Conservation (phyloP, 306 rosid genomes). For the Medicago arabica region DNA sequence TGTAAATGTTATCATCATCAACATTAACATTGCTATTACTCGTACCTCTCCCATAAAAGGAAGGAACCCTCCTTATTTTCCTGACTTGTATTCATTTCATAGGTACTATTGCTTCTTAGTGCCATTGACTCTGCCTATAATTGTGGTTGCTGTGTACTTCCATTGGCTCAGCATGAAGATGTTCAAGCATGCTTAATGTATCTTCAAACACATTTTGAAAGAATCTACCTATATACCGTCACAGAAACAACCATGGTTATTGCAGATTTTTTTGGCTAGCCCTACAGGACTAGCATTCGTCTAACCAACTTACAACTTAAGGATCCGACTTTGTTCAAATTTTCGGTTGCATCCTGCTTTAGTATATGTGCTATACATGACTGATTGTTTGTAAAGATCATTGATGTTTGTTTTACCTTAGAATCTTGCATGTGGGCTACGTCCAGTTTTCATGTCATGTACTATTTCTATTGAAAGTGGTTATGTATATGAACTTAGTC, state of each 20-base stretch:
- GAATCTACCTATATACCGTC: background rate
- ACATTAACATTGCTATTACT: background rate
- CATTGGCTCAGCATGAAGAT: constrained; percentile 94
- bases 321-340: constrained; percentile 10
- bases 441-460: background rate
- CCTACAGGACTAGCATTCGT: background rate
- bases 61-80: constrained; percentile 14
- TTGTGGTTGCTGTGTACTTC: constrained; percentile 74
- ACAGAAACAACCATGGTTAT: constrained; percentile 13
- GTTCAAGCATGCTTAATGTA: constrained; percentile 76
- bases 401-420: background rate
- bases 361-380: background rate
- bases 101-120: constrained; percentile 89
- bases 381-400: constrained; percentile 9
- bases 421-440: constrained; percentile 18
- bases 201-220: constrained; percentile 36
- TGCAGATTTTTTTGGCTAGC: background rate
- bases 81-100: constrained; percentile 18
- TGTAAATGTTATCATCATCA: background rate
- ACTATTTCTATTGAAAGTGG: background rate
- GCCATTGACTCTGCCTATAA: constrained; percentile 84
- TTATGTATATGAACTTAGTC: constrained; percentile 5
- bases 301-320: background rate
- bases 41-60: background rate
- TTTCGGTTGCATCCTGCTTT: background rate